phyloP scores from a whole-genome alignment of 2,329 filamentous ascomycete species.

The Penicillium sp. region DNA sequence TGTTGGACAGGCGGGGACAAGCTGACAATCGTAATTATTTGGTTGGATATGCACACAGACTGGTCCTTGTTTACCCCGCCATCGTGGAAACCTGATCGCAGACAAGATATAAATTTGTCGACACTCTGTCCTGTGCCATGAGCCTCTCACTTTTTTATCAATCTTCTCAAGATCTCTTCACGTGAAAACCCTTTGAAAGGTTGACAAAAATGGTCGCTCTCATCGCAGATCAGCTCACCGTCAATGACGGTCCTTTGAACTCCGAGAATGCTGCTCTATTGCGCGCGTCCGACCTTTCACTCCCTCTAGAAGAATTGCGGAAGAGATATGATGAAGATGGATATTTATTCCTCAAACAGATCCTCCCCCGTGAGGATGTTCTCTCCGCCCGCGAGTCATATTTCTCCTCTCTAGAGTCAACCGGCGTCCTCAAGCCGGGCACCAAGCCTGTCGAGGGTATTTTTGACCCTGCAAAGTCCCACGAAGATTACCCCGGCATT shows the following conservation, averaged over 20 bases:
- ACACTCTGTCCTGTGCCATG: not conserved
- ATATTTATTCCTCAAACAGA: constrained; percentile 60
- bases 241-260: constrained; percentile 54
- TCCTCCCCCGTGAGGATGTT: constrained; percentile 59
- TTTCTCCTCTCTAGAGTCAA: constrained; percentile 58
- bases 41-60: constrained; percentile 14
- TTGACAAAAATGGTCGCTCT: constrained; percentile 28
- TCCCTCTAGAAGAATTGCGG: constrained; percentile 55
- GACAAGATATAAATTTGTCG: constrained; percentile 3
- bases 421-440: constrained; percentile 59
- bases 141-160: not conserved
- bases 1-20: constrained; percentile 15
- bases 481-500: constrained; percentile 56
- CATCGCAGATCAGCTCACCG: constrained; percentile 37
- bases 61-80: constrained; percentile 15
- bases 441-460: constrained; percentile 58
- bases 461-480: constrained; percentile 52
- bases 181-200: not conserved
- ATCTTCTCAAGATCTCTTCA: not conserved
- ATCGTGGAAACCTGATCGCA: constrained; percentile 1
- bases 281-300: constrained; percentile 47
- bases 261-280: constrained; percentile 50
- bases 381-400: constrained; percentile 57
- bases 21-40: constrained; percentile 8
- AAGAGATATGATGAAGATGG: constrained; percentile 54